Percentiles rank a stretch among this genome's conserved stretches.
These are phyloP conservation scores for Wickerhamomyces canadensis DNA, from an alignment of 805 yeast species.

Conservation along the genomic window DNA sequence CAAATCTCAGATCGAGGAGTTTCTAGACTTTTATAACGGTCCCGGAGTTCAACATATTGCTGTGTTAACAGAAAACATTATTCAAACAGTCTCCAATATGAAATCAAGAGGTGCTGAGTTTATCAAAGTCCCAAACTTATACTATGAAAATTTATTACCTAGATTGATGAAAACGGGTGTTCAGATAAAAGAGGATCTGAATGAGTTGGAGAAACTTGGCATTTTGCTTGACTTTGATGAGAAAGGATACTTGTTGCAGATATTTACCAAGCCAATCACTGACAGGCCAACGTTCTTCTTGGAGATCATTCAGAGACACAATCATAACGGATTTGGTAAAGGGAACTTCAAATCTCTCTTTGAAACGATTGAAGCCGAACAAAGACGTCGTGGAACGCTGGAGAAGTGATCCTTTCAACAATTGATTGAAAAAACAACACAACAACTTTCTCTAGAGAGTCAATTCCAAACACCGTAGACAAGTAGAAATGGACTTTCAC, in stretches of 20 bases:
- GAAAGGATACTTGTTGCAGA: constrained; percentile 69
- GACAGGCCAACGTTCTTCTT: constrained; percentile 80
- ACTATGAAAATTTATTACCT: constrained; percentile 46
- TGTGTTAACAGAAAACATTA: constrained; percentile 53
- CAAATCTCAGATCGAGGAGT: constrained; percentile 79
- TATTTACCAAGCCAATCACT: constrained; percentile 70
- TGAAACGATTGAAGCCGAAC: constrained; percentile 78
- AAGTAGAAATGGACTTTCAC: too few relatives aligned
- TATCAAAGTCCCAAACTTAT: constrained; percentile 50
- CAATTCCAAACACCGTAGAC: neutral
- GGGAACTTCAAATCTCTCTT: constrained; percentile 82
- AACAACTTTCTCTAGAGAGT: too few relatives aligned
- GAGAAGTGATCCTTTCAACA: constrained; percentile 3
- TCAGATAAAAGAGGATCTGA: constrained; percentile 46
- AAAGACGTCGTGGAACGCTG: constrained; percentile 61
- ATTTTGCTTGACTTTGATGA: constrained; percentile 76
- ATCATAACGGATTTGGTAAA: constrained; percentile 84
- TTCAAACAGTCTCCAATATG: constrained; percentile 49
- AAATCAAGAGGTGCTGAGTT: constrained; percentile 64
- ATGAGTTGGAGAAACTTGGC: constrained; percentile 42
- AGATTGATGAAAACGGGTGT: constrained; percentile 41
- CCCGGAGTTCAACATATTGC: constrained; percentile 88
- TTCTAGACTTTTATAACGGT: constrained; percentile 65
- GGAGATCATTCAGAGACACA: constrained; percentile 74
- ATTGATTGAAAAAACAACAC: too few relatives aligned